A percentile compares a stretch with the other conserved stretches of the same genome.
These are phyloP conservation scores for Podospora pseudopauciseta DNA, from an alignment of 495 filamentous ascomycete species.

Conservation along the genomic window DNA sequence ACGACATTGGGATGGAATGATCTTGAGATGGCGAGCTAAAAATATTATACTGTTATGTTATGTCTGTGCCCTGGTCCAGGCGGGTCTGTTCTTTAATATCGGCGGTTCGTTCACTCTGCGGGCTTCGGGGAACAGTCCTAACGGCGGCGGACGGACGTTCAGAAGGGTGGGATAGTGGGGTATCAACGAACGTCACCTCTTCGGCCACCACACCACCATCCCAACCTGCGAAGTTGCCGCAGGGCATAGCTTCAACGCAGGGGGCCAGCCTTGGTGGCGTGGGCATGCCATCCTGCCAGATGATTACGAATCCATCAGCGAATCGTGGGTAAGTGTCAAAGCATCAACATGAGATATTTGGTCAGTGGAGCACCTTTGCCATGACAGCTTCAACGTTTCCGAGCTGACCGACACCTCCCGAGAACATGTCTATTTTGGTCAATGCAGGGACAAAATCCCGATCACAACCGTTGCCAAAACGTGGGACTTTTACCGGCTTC, in stretches of 20 bases:
- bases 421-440: not conserved
- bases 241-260: not conserved
- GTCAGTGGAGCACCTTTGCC: no score
- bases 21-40: not conserved
- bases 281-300: not conserved
- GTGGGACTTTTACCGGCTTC: not conserved
- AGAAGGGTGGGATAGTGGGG: not conserved
- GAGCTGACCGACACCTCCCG: not conserved
- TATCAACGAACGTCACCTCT: not conserved
- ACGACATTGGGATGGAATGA: not conserved
- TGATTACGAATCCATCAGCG: not conserved
- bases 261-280: not conserved
- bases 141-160: not conserved
- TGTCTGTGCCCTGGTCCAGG: not conserved
- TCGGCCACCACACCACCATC: not conserved
- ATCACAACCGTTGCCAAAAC: not conserved
- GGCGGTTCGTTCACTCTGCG: not conserved
- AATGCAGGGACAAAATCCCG: not conserved
- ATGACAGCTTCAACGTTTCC: not conserved
- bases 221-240: not conserved
- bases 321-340: not conserved
- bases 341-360: not conserved
- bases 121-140: not conserved
- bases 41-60: not conserved
- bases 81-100: not conserved